Percentiles rank a stretch among this genome's conserved stretches.
These are phyloP conservation scores for Ajuga reptans DNA, from an alignment of 305 asterid species.

Conservation along the genomic window DNA sequence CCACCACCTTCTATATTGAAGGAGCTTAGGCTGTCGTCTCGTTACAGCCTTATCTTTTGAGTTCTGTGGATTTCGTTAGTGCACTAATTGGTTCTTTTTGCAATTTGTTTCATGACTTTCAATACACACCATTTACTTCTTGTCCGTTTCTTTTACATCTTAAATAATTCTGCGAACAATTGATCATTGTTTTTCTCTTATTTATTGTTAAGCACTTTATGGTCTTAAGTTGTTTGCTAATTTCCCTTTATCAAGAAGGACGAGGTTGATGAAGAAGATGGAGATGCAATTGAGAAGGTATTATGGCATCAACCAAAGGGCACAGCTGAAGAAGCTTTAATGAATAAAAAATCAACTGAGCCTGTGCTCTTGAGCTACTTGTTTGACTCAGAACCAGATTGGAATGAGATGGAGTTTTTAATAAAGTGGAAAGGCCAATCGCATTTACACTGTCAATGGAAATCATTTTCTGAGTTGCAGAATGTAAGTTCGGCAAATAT, in stretches of 20 bases:
- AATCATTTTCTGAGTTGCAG: constrained; percentile 79
- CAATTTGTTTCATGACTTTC: background rate
- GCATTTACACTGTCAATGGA: constrained; percentile 98
- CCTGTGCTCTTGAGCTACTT: constrained; percentile 76
- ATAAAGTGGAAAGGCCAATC: constrained; percentile 99
- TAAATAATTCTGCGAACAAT: background rate
- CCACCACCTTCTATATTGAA: background rate
- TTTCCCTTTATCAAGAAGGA: constrained; percentile 43
- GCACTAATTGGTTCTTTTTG: background rate
- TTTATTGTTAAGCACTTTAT: constrained; percentile 1
- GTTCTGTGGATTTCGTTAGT: background rate
- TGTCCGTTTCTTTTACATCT: background rate
- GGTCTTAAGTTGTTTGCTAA: constrained; percentile 24
- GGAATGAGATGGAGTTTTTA: constrained; percentile 82
- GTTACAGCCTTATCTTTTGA: background rate
- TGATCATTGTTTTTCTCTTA: background rate
- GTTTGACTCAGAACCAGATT: constrained; percentile 73
- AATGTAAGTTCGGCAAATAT: constrained; percentile 51
- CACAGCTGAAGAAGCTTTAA: constrained; percentile 83
- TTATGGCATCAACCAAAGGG: constrained; percentile 99
- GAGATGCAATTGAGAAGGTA: constrained; percentile 88
- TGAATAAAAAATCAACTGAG: constrained; percentile 64
- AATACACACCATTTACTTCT: background rate
- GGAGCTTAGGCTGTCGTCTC: background rate
- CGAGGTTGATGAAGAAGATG: constrained; percentile 85